These are phyloP conservation scores for Hygrophila difformis DNA, from an alignment of 257 asterid genomes.

Conservation along the genomic window DNA sequence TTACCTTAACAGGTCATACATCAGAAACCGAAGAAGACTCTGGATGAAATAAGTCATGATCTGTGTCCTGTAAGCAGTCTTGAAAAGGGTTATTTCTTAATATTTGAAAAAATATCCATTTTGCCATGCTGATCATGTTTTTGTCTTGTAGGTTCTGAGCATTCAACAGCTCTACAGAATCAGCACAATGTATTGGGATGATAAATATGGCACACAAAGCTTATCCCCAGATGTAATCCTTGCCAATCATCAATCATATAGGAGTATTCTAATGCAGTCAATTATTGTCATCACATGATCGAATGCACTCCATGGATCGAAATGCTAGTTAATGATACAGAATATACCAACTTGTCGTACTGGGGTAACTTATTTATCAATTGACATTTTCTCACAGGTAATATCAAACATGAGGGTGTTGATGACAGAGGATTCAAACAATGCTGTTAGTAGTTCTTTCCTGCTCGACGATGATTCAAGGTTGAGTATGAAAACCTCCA, in stretches of 20 bases:
- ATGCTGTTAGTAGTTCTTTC: slow-evolving; percentile 97
- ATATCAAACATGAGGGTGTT: slow-evolving; percentile 79
- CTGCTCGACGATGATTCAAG: slow-evolving; percentile 97
- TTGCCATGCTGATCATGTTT: neutral
- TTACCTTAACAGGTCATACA: slow-evolving; percentile 67
- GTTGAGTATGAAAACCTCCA: slow-evolving; percentile 37
- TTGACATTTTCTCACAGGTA: slow-evolving; percentile 39
- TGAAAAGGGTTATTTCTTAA: neutral
- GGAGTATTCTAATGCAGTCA: too few relatives aligned
- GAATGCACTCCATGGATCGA: too few relatives aligned
- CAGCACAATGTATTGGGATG: slow-evolving; percentile 99
- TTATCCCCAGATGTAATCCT: slow-evolving; percentile 73
- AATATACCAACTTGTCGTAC: neutral
- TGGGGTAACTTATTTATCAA: neutral
- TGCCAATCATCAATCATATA: neutral
- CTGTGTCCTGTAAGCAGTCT: slow-evolving; percentile 78
- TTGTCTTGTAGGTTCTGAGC: slow-evolving; percentile 64
- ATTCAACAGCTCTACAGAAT: slow-evolving; percentile 96
- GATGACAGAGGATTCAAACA: slow-evolving; percentile 97
- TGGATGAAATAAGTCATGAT: slow-evolving; percentile 97
- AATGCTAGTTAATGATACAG: neutral
- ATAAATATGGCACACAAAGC: slow-evolving; percentile 97
- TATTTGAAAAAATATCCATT: neutral
- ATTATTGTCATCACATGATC: too few relatives aligned
- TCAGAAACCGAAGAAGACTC: slow-evolving; percentile 93